phyloP scores from a whole-genome alignment of 148 eudicot species.

The Amaranthus cruentus region DNA sequence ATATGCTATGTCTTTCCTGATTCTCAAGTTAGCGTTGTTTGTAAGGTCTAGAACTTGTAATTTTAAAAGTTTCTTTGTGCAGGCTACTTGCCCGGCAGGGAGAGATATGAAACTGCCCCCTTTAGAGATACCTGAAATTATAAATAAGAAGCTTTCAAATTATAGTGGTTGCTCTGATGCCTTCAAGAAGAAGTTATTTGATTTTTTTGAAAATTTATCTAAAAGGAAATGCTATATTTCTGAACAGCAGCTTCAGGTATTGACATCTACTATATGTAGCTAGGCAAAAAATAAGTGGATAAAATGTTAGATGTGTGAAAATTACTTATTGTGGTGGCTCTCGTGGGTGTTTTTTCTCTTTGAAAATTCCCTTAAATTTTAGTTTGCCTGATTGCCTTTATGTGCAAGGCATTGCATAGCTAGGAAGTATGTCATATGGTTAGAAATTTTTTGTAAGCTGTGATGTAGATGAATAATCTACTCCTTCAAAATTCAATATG shows the following conservation, averaged over 20 bases:
- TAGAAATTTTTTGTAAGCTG: neutral
- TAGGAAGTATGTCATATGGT: neutral
- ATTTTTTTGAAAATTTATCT: conserved; percentile 38
- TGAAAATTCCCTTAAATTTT: neutral
- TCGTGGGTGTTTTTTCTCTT: too few relatives aligned
- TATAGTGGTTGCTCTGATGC: conserved; percentile 50
- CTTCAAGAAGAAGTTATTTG: conserved; percentile 38
- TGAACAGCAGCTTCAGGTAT: conserved; percentile 62
- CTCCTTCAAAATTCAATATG: too few relatives aligned
- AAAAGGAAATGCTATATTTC: conserved; percentile 43
- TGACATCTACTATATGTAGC: neutral
- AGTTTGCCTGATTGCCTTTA: neutral
- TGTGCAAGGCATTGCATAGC: neutral
- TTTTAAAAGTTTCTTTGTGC: conserved; percentile 9
- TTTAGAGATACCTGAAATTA: conserved; percentile 35
- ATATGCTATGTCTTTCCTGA: neutral
- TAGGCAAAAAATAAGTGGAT: neutral
- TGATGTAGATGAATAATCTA: neutral
- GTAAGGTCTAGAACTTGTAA: neutral
- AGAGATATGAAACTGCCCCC: conserved; percentile 39
- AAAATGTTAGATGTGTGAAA: neutral
- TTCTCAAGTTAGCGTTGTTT: neutral
- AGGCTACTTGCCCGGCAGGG: conserved; percentile 86
- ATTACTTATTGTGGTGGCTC: neutral
- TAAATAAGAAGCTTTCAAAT: conserved; percentile 43